Evolutionary conservation across 805 yeast genomes (phyloP).

Genomic region (Starmerella floris): DNA sequence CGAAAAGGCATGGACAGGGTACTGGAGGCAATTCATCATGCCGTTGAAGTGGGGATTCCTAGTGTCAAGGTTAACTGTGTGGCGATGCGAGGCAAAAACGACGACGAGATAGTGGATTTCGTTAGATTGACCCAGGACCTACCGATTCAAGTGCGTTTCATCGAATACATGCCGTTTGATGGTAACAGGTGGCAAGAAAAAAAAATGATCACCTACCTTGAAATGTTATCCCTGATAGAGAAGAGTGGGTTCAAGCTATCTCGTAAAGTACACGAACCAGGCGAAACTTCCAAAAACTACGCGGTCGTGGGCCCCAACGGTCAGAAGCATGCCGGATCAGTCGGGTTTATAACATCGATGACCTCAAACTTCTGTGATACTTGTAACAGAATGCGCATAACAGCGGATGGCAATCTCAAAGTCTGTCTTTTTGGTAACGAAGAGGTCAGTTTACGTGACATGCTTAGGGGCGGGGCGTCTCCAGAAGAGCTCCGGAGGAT

Average conservation of each 20-base stretch:
- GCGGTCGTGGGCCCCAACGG: slow-evolving; percentile 27
- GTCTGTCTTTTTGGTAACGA: slow-evolving; percentile 43
- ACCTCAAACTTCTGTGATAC: slow-evolving; percentile 40
- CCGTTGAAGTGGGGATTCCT: slow-evolving; percentile 34
- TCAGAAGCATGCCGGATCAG: slow-evolving; percentile 29
- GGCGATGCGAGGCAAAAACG: slow-evolving; percentile 38
- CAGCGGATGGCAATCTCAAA: slow-evolving; percentile 42
- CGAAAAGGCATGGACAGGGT: slow-evolving; percentile 38
- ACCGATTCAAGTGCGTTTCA: slow-evolving; percentile 39
- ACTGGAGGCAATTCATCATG: slow-evolving; percentile 33
- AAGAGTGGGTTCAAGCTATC: slow-evolving; percentile 8
- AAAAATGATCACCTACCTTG: slow-evolving; percentile 36
- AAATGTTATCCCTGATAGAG: slow-evolving; percentile 30
- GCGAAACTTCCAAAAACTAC: slow-evolving; percentile 41
- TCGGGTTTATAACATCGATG: slow-evolving; percentile 47
- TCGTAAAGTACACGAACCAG: slow-evolving; percentile 22
- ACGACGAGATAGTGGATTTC: slow-evolving; percentile 39
- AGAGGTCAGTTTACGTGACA: slow-evolving; percentile 37
- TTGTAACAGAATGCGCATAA: slow-evolving; percentile 40
- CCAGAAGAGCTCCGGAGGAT: slow-evolving; percentile 30
- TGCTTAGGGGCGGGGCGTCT: slow-evolving; percentile 30
- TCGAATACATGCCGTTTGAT: slow-evolving; percentile 47
- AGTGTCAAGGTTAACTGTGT: slow-evolving; percentile 40
- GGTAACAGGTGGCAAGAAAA: slow-evolving; percentile 40
- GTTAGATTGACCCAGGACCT: slow-evolving; percentile 31